Conservation (phyloP, 2,329 filamentous ascomycete species). For the Colletotrichum sp. region DNA sequence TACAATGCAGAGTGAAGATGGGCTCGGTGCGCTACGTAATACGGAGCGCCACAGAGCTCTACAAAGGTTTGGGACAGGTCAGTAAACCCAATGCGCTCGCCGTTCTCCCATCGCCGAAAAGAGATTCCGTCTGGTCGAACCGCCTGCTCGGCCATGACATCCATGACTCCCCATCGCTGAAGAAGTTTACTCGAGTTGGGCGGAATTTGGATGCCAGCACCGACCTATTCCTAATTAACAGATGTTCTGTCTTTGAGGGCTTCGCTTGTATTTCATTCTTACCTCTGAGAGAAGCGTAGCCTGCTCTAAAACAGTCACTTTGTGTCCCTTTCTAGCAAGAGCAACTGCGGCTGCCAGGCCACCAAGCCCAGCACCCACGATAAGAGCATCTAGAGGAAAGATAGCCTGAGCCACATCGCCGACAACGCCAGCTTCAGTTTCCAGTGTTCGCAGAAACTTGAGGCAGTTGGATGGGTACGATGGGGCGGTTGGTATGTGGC, state of each 20-base stretch:
- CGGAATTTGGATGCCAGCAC: conserved; percentile 24
- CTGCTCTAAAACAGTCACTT: conserved; percentile 21
- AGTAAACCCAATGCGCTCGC: conserved; percentile 25
- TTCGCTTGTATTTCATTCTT: not conserved
- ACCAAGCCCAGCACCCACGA: conserved; percentile 22
- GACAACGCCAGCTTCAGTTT: not conserved
- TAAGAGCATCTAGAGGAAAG: not conserved
- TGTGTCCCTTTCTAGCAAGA: conserved; percentile 10
- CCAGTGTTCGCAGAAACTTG: not conserved
- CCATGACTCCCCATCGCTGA: conserved; percentile 23
- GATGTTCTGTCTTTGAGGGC: not conserved
- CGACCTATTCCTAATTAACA: conserved; percentile 2
- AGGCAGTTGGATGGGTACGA: conserved; percentile 19
- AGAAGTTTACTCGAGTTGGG: conserved; percentile 24
- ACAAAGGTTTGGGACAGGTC: conserved; percentile 27
- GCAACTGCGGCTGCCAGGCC: conserved; percentile 20
- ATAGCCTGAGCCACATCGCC: not conserved
- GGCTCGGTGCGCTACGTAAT: conserved; percentile 39
- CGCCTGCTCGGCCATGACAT: conserved; percentile 26
- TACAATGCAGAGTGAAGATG: conserved; percentile 38
- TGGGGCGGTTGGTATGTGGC: not conserved
- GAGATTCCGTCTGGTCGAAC: conserved; percentile 23
- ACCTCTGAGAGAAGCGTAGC: conserved; percentile 7
- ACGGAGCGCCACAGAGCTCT: conserved; percentile 32
- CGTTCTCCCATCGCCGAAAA: conserved; percentile 31